A percentile compares a stretch with the other conserved stretches of the same genome.
phyloP scores from a whole-genome alignment of 2,329 filamentous ascomycete species.

The Phaeosphaeriaceae sp. region DNA sequence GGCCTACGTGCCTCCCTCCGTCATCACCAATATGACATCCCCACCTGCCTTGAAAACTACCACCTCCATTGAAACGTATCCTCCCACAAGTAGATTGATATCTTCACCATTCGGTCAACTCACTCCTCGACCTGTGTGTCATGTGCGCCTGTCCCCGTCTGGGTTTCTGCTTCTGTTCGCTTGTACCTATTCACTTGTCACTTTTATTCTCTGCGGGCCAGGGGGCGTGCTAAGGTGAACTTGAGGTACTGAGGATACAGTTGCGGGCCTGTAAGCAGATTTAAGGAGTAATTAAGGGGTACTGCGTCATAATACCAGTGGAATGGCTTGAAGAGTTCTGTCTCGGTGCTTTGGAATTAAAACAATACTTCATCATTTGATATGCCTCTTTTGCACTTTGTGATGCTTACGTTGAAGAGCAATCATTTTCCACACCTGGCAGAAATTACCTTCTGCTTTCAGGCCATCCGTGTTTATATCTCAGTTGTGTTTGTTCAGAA shows the following conservation, averaged over 20 bases:
- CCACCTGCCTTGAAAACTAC: conserved; percentile 24
- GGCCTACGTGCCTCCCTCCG: conserved; percentile 39
- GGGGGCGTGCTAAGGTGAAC: conserved; percentile 16
- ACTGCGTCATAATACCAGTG: conserved; percentile 36
- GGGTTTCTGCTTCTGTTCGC: conserved; percentile 16
- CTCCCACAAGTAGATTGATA: conserved; percentile 24
- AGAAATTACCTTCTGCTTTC: too few species aligned
- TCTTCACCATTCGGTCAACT: conserved; percentile 11
- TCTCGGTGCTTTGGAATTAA: conserved; percentile 29
- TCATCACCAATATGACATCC: conserved; percentile 29
- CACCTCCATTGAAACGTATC: conserved; percentile 23
- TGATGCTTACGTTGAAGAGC: not conserved
- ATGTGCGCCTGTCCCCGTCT: conserved; percentile 11
- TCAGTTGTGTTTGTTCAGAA: too few species aligned
- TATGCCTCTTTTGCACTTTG: not conserved
- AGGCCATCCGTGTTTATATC: too few species aligned
- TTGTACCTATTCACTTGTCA: conserved; percentile 31
- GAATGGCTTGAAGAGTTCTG: conserved; percentile 29
- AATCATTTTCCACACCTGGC: not conserved
- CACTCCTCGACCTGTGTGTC: conserved; percentile 8
- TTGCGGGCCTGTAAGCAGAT: conserved; percentile 20
- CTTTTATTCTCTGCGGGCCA: conserved; percentile 37
- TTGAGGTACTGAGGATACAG: conserved; percentile 25
- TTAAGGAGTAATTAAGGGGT: conserved; percentile 27
- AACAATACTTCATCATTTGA: conserved; percentile 21